Evolutionary conservation across 768 basidiomycete species (phyloP).

Genomic region (Albatrellus ellisii): DNA sequence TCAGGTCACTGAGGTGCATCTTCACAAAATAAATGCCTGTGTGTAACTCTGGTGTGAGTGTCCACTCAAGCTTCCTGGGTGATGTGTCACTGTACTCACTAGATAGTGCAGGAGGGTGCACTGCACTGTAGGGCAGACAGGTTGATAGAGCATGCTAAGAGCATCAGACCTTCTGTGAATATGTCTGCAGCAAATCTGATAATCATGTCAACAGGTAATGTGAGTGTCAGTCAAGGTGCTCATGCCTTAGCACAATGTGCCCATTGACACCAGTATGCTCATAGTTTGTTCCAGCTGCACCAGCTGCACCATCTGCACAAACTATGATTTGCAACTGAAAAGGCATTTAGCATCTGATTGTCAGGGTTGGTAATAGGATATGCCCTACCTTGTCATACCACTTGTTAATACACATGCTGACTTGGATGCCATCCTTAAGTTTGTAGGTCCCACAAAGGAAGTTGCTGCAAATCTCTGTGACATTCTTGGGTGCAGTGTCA

Average conservation of each 20-base stretch:
- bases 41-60: conserved; percentile 68
- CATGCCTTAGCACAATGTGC: conserved; percentile 81
- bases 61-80: conserved; percentile 96
- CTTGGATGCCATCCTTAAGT: conserved; percentile 73
- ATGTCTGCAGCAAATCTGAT: conserved; percentile 76
- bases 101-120: conserved; percentile 12
- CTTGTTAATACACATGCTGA: conserved; percentile 90
- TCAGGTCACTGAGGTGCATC: conserved; percentile 85
- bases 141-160: conserved; percentile 92
- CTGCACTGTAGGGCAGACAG: conserved; percentile 59
- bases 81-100: conserved; percentile 57
- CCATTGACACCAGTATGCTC: conserved; percentile 98
- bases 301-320: conserved; percentile 77
- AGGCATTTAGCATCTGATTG: background rate
- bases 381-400: conserved; percentile 81
- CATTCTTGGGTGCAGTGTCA: conserved; percentile 50
- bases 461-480: conserved; percentile 77
- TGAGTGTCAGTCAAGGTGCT: background rate
- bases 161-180: conserved; percentile 91
- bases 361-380: background rate
- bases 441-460: conserved; percentile 90
- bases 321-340: conserved; percentile 90
- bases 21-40: conserved; percentile 91
- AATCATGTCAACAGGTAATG: background rate
- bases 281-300: conserved; percentile 98